Percentiles rank a stretch among this genome's conserved stretches.
Evolutionary conservation across 106 monocot species (phyloP).

Genomic region (Allium sativum): DNA sequence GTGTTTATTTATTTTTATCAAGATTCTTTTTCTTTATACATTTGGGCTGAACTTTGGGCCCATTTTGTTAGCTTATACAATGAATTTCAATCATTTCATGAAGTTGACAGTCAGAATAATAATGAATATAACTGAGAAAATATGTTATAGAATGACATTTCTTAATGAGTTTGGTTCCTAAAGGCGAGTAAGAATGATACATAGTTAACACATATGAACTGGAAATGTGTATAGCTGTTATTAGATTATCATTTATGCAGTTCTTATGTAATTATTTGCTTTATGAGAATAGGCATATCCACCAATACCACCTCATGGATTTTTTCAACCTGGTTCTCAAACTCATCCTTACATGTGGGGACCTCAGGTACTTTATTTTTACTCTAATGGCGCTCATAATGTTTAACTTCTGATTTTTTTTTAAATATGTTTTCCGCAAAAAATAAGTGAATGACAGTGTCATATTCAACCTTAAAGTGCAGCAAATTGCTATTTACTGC

Average conservation of each 20-base stretch:
- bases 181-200: too few relatives aligned
- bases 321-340: constrained; percentile 77
- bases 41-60: too few relatives aligned
- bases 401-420: constrained; percentile 1
- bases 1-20: too few relatives aligned
- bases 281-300: constrained; percentile 61
- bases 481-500: not conserved
- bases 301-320: constrained; percentile 65
- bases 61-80: too few relatives aligned
- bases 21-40: too few relatives aligned
- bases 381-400: not conserved
- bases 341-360: constrained; percentile 97
- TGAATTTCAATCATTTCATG: too few relatives aligned
- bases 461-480: not conserved
- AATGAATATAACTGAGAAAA: too few relatives aligned
- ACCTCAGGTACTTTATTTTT: constrained; percentile 53
- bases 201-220: too few relatives aligned
- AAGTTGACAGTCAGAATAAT: too few relatives aligned
- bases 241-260: not conserved
- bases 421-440: not conserved
- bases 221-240: too few relatives aligned
- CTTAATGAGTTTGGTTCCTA: too few relatives aligned
- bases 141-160: too few relatives aligned
- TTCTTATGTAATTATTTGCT: not conserved
- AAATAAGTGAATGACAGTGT: not conserved